These are phyloP conservation scores for Cryptosporidium meleagridis DNA, from an alignment of 169 alveolate species.

Conservation along the genomic window DNA sequence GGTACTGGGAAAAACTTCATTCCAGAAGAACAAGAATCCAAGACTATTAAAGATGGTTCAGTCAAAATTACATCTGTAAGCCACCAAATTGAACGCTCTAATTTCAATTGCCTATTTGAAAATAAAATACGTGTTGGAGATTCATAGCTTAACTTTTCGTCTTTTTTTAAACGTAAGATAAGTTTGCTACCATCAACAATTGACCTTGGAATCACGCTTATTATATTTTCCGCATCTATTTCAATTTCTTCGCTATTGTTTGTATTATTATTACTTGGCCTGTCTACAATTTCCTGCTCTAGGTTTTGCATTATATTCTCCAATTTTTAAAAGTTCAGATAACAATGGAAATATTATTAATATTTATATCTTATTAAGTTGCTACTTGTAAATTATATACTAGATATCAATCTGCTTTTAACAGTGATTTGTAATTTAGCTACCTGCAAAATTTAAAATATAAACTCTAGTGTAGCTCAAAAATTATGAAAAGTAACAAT, in stretches of 20 bases:
- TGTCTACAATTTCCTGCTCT: constrained; percentile 11
- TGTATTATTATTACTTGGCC: not conserved
- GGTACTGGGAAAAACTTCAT: constrained; percentile 73
- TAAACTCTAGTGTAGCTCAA: not conserved
- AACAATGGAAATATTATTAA: too few relatives aligned
- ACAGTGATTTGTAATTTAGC: too few relatives aligned
- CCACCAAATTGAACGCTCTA: constrained; percentile 73
- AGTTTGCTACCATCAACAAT: constrained; percentile 67
- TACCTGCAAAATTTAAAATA: too few relatives aligned
- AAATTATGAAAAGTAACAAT: too few relatives aligned
- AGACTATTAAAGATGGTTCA: constrained; percentile 45
- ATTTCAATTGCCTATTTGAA: constrained; percentile 41
- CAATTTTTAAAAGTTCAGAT: not conserved
- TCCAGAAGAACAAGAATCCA: constrained; percentile 59
- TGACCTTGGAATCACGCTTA: constrained; percentile 45
- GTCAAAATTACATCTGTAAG: constrained; percentile 54
- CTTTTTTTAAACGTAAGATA: constrained; percentile 56
- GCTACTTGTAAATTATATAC: not conserved
- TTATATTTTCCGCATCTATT: not conserved
- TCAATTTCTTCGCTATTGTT: not conserved
- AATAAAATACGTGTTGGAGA: constrained; percentile 69
- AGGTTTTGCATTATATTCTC: constrained; percentile 2
- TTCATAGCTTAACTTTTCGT: constrained; percentile 61
- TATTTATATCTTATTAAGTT: too few relatives aligned
- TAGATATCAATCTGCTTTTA: not conserved